Evolutionary conservation across 2,329 filamentous ascomycete species (phyloP), one percentile per base, ranked within the genome.

Genomic region (Penicillium janthinellum): DNA sequence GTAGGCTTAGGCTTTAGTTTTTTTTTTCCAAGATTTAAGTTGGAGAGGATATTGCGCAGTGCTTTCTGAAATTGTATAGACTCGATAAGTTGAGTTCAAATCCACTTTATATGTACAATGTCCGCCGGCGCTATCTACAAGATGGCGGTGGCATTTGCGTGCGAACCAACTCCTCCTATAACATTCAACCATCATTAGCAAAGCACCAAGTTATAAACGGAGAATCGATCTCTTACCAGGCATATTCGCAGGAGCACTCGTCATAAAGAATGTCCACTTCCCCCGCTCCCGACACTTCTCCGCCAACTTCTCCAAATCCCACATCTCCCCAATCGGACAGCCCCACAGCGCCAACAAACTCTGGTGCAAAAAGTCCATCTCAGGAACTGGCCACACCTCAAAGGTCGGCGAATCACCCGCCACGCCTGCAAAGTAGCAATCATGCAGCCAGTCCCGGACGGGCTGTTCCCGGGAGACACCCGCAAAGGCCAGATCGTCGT

Each of bases 401-500:
- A 91, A 90, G 0, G 83, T 79, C 20, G 83, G 84, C 12, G 82
- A 77, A 69, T 91, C 89, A 0, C 86, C 86, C 0, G 83, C 86
- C 1, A 89, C 87, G 0, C 84, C 86, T 0, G 88, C 80, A 65
- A 91, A 90, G 54, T 88, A 86, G 64, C 82, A 84, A 68, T 91
- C 86, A 77, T 90, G 88, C 59, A 91, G 63, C 88, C 88, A 91
- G 55, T 84, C 82, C 7, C 85, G 77, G 4, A 87, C 82, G 47
- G 82, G 82, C 50, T 84, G 75, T 52, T 84, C 82, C 63, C 84
- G 83, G 49, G 78, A 78, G 3, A 86, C 58, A 0, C 84, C 84
- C 0, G 79, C 80, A 67, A 80, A 86, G 8, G 73, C 56, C 51
- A 79, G 72, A 3, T 77, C 73, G 7, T 77, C 78, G 42, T 77